Percentiles rank a stretch among this genome's conserved stretches.
These are phyloP conservation scores for Phytophthora fragariae DNA, from an alignment of 352 stramenopile species.

Conservation along the genomic window DNA sequence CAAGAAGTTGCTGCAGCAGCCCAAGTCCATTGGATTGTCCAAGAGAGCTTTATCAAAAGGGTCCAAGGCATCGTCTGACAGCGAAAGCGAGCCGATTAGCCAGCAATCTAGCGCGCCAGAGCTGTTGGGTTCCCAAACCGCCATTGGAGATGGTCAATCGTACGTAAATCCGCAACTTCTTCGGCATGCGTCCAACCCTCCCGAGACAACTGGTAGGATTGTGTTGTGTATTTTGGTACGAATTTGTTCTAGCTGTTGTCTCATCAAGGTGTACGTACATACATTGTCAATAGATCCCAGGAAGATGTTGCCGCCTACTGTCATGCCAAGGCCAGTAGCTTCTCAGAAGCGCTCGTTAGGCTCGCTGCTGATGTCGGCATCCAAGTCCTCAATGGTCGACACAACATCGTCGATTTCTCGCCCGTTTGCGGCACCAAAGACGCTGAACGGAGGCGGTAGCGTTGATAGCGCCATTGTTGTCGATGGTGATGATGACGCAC, in stretches of 20 bases:
- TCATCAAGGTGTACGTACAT: neutral
- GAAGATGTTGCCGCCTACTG: slow-evolving; percentile 8
- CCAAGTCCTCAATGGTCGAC: slow-evolving; percentile 66
- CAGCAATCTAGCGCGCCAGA: slow-evolving; percentile 18
- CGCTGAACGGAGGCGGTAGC: slow-evolving; percentile 5
- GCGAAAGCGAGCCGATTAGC: slow-evolving; percentile 27
- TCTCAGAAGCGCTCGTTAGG: slow-evolving; percentile 58
- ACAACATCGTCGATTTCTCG: slow-evolving; percentile 73
- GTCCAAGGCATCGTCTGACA: slow-evolving; percentile 24
- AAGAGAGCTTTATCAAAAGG: slow-evolving; percentile 33
- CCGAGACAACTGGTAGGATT: slow-evolving; percentile 32
- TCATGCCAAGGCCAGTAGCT: slow-evolving; percentile 14
- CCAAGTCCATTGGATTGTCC: slow-evolving; percentile 54
- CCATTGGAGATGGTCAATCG: slow-evolving; percentile 83
- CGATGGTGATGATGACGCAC: slow-evolving; percentile 25
- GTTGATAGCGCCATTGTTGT: slow-evolving; percentile 26
- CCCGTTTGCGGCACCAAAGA: slow-evolving; percentile 56
- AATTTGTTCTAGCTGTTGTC: slow-evolving; percentile 1
- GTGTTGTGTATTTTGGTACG: neutral
- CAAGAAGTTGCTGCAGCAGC: slow-evolving; percentile 41
- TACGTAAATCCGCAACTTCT: slow-evolving; percentile 83
- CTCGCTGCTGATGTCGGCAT: slow-evolving; percentile 61
- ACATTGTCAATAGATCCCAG: slow-evolving; percentile 15
- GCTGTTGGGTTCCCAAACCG: slow-evolving; percentile 35
- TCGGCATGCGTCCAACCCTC: slow-evolving; percentile 23